phyloP scores from a whole-genome alignment of 2,329 filamentous ascomycete genomes.

The Bipolaris cookei region DNA sequence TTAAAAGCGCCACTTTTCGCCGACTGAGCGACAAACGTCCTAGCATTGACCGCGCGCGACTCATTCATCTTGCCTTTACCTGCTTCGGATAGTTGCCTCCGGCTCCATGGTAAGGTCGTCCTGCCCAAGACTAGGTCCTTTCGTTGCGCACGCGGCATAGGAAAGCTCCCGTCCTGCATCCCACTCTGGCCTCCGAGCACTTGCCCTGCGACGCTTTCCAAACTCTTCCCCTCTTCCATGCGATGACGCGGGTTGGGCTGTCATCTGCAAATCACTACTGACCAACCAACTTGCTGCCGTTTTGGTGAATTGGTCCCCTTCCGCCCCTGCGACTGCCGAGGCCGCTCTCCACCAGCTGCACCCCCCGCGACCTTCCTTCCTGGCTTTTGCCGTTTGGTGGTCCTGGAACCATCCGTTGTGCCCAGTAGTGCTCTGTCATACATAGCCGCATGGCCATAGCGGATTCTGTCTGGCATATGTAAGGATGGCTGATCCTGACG shows the following conservation, averaged over 20 bases:
- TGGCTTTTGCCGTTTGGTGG: constrained; percentile 39
- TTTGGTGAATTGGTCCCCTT: constrained; percentile 36
- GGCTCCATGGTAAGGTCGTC: constrained; percentile 48
- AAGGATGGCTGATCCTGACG: constrained; percentile 51
- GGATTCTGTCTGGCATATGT: constrained; percentile 43
- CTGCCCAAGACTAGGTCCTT: constrained; percentile 41
- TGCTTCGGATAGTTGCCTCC: constrained; percentile 46
- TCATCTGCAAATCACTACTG: constrained; percentile 32
- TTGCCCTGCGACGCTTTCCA: constrained; percentile 47
- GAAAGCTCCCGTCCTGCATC: constrained; percentile 40
- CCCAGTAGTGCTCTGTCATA: constrained; percentile 30
- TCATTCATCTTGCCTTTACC: constrained; percentile 37
- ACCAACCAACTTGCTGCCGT: constrained; percentile 39
- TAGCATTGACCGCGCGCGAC: constrained; percentile 40
- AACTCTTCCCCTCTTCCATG: constrained; percentile 41
- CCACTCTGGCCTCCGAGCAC: constrained; percentile 36
- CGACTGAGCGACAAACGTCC: constrained; percentile 42
- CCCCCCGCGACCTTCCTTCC: constrained; percentile 30
- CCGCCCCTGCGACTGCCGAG: constrained; percentile 42
- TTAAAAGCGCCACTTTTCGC: constrained; percentile 37
- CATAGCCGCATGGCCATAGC: constrained; percentile 51
- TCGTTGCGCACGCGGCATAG: constrained; percentile 39
- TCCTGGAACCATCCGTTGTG: constrained; percentile 27
- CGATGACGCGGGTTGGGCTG: constrained; percentile 47
- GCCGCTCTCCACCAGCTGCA: constrained; percentile 32